Percentiles rank a stretch among this genome's conserved stretches.
These are phyloP conservation scores for Oryza punctata DNA, from an alignment of 176 grass and related monocot genomes.

Conservation along the genomic window DNA sequence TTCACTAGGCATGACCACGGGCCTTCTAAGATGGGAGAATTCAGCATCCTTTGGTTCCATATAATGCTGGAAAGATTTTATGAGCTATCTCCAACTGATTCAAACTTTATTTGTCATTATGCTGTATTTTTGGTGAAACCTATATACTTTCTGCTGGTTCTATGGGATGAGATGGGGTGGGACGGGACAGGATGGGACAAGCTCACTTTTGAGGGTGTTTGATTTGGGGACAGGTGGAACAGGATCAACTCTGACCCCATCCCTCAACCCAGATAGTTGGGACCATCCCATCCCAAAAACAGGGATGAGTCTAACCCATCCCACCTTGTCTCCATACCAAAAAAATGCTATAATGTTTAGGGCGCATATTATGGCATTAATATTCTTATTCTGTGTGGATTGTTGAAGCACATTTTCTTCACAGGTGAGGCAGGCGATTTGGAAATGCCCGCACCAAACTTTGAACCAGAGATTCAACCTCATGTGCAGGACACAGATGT, in stretches of 20 bases:
- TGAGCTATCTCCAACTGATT: conserved; percentile 11
- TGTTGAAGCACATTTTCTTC: conserved; percentile 43
- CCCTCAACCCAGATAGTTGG: too few species aligned
- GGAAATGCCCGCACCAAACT: conserved; percentile 32
- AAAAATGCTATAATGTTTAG: background rate
- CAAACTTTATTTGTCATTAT: conserved; percentile 27
- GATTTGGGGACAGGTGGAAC: too few species aligned
- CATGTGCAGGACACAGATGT: conserved; percentile 30
- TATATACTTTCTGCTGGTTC: background rate
- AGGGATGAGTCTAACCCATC: too few species aligned
- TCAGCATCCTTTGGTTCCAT: conserved; percentile 22
- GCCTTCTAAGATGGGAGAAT: conserved; percentile 3
- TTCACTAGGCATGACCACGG: conserved; percentile 18
- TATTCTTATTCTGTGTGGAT: conserved; percentile 10
- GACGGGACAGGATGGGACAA: too few species aligned
- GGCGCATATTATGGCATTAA: conserved; percentile 18
- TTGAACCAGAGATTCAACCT: conserved; percentile 39
- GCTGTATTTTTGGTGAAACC: background rate
- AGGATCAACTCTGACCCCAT: too few species aligned
- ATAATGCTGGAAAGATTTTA: conserved; percentile 11
- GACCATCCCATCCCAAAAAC: too few species aligned
- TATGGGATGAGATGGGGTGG: too few species aligned
- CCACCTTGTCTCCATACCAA: too few species aligned
- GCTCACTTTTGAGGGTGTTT: too few species aligned
- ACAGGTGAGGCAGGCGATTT: conserved; percentile 40